phyloP scores from a whole-genome alignment of 371 early-diverging fungal genomes.

The Nematocida ausubeli region DNA sequence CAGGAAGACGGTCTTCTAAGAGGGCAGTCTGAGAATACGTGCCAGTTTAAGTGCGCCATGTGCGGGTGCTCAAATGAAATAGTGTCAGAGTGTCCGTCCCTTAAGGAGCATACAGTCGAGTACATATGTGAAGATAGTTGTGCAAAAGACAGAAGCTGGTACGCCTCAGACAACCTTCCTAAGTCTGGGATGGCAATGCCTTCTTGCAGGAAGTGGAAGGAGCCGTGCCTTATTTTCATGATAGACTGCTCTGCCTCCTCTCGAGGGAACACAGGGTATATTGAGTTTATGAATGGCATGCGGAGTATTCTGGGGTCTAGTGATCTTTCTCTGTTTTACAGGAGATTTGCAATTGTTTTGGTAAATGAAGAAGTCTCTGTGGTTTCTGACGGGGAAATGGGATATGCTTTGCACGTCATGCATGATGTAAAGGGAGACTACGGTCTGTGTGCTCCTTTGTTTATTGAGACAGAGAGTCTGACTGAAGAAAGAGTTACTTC shows the following conservation, averaged over 20 bases:
- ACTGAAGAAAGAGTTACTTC: conserved; percentile 33
- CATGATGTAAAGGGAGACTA: conserved; percentile 13
- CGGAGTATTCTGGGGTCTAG: conserved; percentile 10
- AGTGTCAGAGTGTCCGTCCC: conserved; percentile 17
- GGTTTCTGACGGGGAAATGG: conserved; percentile 40
- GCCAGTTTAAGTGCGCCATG: conserved; percentile 63
- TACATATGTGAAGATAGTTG: conserved; percentile 53
- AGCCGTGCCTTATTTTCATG: conserved; percentile 35
- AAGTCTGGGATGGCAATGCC: conserved; percentile 8
- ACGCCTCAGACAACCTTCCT: conserved; percentile 23
- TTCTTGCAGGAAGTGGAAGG: conserved; percentile 50
- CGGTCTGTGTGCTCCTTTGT: conserved; percentile 37
- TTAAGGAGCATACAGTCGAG: conserved; percentile 38
- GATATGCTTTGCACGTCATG: conserved; percentile 11
- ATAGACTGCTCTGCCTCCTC: conserved; percentile 21
- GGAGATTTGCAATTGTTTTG: conserved; percentile 17
- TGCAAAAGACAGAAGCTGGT: conserved; percentile 35
- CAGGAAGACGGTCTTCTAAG: not conserved
- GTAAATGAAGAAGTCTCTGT: conserved; percentile 12
- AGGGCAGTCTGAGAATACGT: not conserved
- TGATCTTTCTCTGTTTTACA: conserved; percentile 37
- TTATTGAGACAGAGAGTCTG: conserved; percentile 43
- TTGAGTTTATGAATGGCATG: conserved; percentile 11
- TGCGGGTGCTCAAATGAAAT: conserved; percentile 56
- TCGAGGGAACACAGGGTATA: conserved; percentile 2